phyloP scores from a whole-genome alignment of 2,329 filamentous ascomycete species.

The Cladophialophora exuberans region DNA sequence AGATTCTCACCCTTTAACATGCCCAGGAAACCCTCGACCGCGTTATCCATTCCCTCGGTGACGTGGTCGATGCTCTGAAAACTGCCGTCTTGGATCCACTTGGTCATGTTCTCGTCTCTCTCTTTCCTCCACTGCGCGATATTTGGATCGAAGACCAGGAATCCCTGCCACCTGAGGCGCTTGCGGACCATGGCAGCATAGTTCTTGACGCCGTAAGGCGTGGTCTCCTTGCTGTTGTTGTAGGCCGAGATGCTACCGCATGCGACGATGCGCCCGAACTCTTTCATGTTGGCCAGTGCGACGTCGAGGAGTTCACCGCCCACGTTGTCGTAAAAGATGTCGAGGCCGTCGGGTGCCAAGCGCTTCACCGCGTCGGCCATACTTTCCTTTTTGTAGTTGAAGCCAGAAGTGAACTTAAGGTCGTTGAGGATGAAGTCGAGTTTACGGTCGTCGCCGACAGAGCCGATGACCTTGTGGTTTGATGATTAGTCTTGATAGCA shows the following conservation, averaged over 20 bases:
- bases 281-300: slow-evolving; percentile 62
- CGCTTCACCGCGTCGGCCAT: slow-evolving; percentile 64
- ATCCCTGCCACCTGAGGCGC: slow-evolving; percentile 66
- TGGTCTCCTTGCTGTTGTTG: slow-evolving; percentile 45
- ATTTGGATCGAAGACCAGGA: slow-evolving; percentile 65
- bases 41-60: slow-evolving; percentile 73
- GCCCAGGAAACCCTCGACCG: slow-evolving; percentile 67
- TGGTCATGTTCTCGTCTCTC: slow-evolving; percentile 70
- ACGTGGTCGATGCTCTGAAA: slow-evolving; percentile 68
- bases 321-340: slow-evolving; percentile 75
- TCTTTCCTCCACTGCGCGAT: slow-evolving; percentile 66
- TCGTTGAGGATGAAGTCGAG: slow-evolving; percentile 67
- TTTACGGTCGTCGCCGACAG: slow-evolving; percentile 73
- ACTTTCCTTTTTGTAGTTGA: slow-evolving; percentile 78
- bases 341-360: slow-evolving; percentile 70
- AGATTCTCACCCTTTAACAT: slow-evolving; percentile 77
- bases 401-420: slow-evolving; percentile 66
- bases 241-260: slow-evolving; percentile 70
- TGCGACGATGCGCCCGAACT: slow-evolving; percentile 59
- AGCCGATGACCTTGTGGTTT: slow-evolving; percentile 64
- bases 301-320: slow-evolving; percentile 70
- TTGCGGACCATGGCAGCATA: slow-evolving; percentile 63
- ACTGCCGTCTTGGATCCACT: slow-evolving; percentile 71
- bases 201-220: slow-evolving; percentile 66
- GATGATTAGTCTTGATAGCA: not conserved